phyloP scores from a whole-genome alignment of 192 early-diverging fungal species.

The Linnemannia schmuckeri region DNA sequence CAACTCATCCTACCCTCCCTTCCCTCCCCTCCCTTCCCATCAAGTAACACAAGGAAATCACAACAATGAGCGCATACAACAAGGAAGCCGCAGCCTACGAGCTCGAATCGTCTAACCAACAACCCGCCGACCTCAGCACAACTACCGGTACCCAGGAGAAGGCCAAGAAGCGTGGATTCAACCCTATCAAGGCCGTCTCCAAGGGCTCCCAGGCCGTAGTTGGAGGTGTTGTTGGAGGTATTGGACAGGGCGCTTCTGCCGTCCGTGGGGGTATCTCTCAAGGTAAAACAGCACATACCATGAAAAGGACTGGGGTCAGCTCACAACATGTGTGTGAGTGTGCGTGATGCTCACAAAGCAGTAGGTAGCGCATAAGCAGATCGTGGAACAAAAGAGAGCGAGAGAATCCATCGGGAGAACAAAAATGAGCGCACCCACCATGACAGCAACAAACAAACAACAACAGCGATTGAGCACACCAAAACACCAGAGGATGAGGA shows the following conservation, averaged over 20 bases:
- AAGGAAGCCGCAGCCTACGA: slow-evolving; percentile 5
- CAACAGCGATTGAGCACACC: no score
- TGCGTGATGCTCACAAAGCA: neutral
- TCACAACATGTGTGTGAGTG: neutral
- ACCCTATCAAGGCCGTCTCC: slow-evolving; percentile 44
- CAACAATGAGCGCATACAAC: neutral
- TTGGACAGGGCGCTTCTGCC: slow-evolving; percentile 20
- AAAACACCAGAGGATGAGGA: neutral
- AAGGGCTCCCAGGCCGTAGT: slow-evolving; percentile 22
- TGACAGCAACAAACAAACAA: no score
- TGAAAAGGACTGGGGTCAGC: no score
- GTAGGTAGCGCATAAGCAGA: no score
- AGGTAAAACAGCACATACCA: slow-evolving; percentile 4
- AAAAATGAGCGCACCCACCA: no score
- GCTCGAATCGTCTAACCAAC: neutral
- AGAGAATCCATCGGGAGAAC: no score
- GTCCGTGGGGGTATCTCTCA: slow-evolving; percentile 52
- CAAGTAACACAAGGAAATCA: neutral
- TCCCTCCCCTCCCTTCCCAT: neutral
- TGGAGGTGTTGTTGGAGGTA: slow-evolving; percentile 25
- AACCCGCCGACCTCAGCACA: neutral
- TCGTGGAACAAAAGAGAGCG: no score
- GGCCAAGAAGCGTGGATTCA: slow-evolving; percentile 17
- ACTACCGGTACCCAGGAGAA: neutral
- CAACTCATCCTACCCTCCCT: neutral